Percentiles rank a stretch among this genome's conserved stretches.
phyloP scores from a whole-genome alignment of 2,329 filamentous ascomycete species.

The Fusarium anthophilum region DNA sequence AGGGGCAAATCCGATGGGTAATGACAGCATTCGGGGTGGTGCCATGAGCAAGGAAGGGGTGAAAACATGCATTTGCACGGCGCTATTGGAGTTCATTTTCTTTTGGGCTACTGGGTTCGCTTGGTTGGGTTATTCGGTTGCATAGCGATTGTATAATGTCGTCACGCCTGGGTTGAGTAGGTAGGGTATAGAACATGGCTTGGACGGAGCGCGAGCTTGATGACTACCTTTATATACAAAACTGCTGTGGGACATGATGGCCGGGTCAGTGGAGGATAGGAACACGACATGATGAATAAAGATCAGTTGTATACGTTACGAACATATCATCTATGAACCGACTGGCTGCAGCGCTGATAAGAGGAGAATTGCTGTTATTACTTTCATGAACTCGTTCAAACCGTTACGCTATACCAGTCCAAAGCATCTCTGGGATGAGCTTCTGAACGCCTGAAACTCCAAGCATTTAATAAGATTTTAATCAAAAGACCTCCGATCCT shows the following conservation, averaged over 20 bases:
- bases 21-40: background rate
- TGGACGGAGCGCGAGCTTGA: conserved; percentile 39
- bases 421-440: background rate
- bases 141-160: conserved; percentile 36
- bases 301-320: conserved; percentile 27
- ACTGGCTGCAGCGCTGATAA: background rate
- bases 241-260: conserved; percentile 8
- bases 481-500: background rate
- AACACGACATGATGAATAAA: conserved; percentile 41
- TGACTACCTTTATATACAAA: conserved; percentile 36
- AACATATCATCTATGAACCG: background rate
- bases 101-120: conserved; percentile 4
- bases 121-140: conserved; percentile 13
- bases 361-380: background rate
- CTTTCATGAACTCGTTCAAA: background rate
- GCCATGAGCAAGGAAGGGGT: conserved; percentile 2
- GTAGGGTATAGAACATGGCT: conserved; percentile 35
- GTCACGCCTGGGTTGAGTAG: conserved; percentile 26
- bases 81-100: conserved; percentile 35
- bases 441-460: conserved; percentile 12
- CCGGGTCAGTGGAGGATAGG: conserved; percentile 21
- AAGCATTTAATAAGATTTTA: background rate
- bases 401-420: conserved; percentile 14
- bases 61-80: conserved; percentile 36
- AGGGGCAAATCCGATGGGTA: conserved; percentile 12